These are phyloP conservation scores for Suaeda aralocaspica DNA, from an alignment of 148 eudicot genomes.

Conservation along the genomic window DNA sequence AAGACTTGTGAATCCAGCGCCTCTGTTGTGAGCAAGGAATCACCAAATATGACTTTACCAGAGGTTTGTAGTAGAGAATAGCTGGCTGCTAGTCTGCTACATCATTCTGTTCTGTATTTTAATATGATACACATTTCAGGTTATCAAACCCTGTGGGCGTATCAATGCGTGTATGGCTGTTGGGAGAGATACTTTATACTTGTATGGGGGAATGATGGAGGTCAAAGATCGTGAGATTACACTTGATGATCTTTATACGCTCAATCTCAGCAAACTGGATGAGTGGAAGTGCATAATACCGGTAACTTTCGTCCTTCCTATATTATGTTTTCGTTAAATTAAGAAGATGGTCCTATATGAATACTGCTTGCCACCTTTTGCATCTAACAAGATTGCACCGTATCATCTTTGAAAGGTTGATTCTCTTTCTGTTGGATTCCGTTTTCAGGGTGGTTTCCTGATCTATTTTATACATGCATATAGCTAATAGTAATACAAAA, in stretches of 20 bases:
- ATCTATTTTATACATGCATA: not conserved
- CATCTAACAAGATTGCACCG: not conserved
- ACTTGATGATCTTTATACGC: slow-evolving; percentile 82
- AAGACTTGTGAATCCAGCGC: slow-evolving; percentile 34
- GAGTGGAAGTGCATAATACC: slow-evolving; percentile 96
- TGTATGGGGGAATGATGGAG: slow-evolving; percentile 99
- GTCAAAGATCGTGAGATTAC: slow-evolving; percentile 89
- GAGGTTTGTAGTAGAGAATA: slow-evolving; percentile 53
- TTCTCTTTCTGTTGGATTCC: not conserved
- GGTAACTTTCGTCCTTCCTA: slow-evolving; percentile 37
- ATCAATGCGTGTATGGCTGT: slow-evolving; percentile 82
- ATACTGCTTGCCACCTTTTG: not conserved
- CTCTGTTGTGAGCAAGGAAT: slow-evolving; percentile 25
- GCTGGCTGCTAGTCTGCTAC: not conserved
- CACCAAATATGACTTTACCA: slow-evolving; percentile 46
- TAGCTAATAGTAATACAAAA: not conserved
- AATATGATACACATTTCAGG: slow-evolving; percentile 34
- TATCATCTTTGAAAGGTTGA: not conserved
- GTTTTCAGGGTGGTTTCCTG: not conserved
- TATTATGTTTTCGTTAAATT: not conserved
- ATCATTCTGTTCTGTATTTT: slow-evolving; percentile 7
- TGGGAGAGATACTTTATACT: slow-evolving; percentile 85
- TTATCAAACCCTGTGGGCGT: slow-evolving; percentile 95
- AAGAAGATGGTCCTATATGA: not conserved
- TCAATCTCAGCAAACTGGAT: slow-evolving; percentile 94